These are phyloP conservation scores for Xylariaceae sp. DNA, from an alignment of 2,329 filamentous ascomycete genomes.

Conservation along the genomic window DNA sequence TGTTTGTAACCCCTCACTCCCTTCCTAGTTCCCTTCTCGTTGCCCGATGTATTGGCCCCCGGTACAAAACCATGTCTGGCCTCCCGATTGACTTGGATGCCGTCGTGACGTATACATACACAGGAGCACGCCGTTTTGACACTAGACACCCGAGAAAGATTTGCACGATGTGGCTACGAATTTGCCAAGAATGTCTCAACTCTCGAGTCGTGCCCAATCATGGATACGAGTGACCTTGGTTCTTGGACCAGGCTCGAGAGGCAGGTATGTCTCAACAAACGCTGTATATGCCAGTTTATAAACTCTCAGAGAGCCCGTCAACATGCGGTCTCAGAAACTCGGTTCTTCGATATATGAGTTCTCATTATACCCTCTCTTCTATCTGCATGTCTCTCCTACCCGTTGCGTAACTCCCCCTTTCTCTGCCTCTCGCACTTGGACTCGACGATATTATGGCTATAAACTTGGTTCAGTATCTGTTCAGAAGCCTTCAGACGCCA, in stretches of 20 bases:
- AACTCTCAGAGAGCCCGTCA: slow-evolving; percentile 9
- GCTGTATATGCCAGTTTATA: slow-evolving; percentile 20
- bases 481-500: slow-evolving; percentile 23
- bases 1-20: slow-evolving; percentile 21
- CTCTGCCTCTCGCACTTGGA: slow-evolving; percentile 16
- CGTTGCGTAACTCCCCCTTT: slow-evolving; percentile 8
- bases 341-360: slow-evolving; percentile 24
- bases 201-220: slow-evolving; percentile 8
- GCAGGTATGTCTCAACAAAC: slow-evolving; percentile 18
- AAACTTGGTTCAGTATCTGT: slow-evolving; percentile 24
- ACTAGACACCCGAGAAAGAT: slow-evolving; percentile 5
- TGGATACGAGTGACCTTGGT: not conserved
- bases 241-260: not conserved
- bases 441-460: slow-evolving; percentile 17
- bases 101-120: slow-evolving; percentile 9
- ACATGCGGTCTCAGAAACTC: slow-evolving; percentile 19
- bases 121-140: not conserved
- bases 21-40: slow-evolving; percentile 19
- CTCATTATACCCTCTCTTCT: slow-evolving; percentile 1
- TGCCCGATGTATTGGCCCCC: slow-evolving; percentile 16
- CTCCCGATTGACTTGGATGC: slow-evolving; percentile 3
- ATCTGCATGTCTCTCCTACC: slow-evolving; percentile 24
- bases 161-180: slow-evolving; percentile 14
- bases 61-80: slow-evolving; percentile 21
- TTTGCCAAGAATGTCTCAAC: slow-evolving; percentile 10